Conservation (phyloP, 176 grass and related monocot species). For the Elaeis guineensis region DNA sequence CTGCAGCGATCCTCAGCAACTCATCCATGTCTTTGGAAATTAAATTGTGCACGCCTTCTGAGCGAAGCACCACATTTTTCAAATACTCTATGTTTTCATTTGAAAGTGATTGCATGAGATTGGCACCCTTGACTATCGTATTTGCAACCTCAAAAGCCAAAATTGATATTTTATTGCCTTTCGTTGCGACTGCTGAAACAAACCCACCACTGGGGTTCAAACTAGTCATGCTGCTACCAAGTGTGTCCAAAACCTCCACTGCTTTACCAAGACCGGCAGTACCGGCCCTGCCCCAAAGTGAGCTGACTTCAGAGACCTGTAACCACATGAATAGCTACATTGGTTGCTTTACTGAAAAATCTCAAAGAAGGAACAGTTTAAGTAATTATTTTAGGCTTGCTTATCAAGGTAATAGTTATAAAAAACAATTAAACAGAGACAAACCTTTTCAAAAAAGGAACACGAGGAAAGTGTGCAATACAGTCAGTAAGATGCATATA, state of each 20-base stretch:
- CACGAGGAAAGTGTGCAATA: too few relatives aligned
- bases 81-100: conserved; percentile 67
- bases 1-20: conserved; percentile 49
- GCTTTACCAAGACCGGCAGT: conserved; percentile 76
- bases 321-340: conserved; percentile 2
- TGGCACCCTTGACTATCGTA: conserved; percentile 72
- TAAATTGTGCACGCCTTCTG: conserved; percentile 64
- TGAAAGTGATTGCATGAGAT: conserved; percentile 71
- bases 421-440: too few relatives aligned
- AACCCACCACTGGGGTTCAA: conserved; percentile 56
- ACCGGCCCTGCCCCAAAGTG: conserved; percentile 47
- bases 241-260: conserved; percentile 69
- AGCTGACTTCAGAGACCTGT: conserved; percentile 24
- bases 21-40: conserved; percentile 52
- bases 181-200: conserved; percentile 35
- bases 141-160: conserved; percentile 97
- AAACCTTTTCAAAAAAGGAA: too few relatives aligned
- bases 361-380: background rate
- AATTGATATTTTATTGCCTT: conserved; percentile 77
- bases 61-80: conserved; percentile 67
- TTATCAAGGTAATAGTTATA: too few relatives aligned
- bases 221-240: conserved; percentile 67
- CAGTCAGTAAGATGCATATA: too few relatives aligned
- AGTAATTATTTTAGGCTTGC: too few relatives aligned
- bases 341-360: background rate